phyloP scores from a whole-genome alignment of 208 protist species.

The Leptomonas seymouri region DNA sequence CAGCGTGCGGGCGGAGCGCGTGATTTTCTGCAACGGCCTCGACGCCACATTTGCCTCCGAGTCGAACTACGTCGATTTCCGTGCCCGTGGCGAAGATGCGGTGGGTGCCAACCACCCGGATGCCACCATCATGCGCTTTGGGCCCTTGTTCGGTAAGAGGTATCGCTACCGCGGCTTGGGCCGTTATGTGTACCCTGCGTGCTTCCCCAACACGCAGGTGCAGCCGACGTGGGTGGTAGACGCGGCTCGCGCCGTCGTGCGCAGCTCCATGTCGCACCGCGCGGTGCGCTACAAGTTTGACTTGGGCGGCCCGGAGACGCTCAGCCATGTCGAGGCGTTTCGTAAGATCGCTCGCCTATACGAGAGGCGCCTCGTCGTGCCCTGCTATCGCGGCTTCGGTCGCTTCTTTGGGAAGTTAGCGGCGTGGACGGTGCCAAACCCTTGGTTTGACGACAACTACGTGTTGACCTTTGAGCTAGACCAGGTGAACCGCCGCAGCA shows the following conservation, averaged over 20 bases:
- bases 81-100: constrained; percentile 87
- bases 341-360: constrained; percentile 73
- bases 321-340: constrained; percentile 86
- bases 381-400: constrained; percentile 83
- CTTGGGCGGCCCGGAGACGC: constrained; percentile 89
- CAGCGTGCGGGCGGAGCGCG: constrained; percentile 86
- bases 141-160: constrained; percentile 86
- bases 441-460: constrained; percentile 93
- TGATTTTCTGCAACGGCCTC: constrained; percentile 91
- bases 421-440: constrained; percentile 81
- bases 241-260: constrained; percentile 84
- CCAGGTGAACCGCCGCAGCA: constrained; percentile 91
- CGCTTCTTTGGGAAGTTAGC: constrained; percentile 88
- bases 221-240: constrained; percentile 94
- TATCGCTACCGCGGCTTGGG: constrained; percentile 92
- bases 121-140: constrained; percentile 90
- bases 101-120: constrained; percentile 90
- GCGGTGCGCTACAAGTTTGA: constrained; percentile 93
- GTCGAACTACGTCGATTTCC: constrained; percentile 93
- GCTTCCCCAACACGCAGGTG: constrained; percentile 86
- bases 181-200: constrained; percentile 88
- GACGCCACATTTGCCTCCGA: constrained; percentile 93
- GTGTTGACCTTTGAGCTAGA: constrained; percentile 90
- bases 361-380: constrained; percentile 75
- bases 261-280: constrained; percentile 79